Base-by-base conservation (phyloP, 768 basidiomycete genomes). In the Russula sp. region DNA sequence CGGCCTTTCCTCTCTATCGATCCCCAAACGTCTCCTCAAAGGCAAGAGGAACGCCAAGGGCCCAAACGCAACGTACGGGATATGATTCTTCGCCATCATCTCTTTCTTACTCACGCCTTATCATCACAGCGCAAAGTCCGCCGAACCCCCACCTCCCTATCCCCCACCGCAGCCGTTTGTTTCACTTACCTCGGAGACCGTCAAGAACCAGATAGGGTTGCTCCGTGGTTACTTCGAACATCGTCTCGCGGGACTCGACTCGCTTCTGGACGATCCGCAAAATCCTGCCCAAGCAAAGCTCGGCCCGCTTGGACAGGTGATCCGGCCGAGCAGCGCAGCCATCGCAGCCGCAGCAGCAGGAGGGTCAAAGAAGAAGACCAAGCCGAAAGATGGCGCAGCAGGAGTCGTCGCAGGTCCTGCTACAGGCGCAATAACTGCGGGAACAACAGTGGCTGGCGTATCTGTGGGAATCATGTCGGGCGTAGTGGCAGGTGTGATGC, bases 91-190 rank as follows among this genome's bases (percentile, higher is more conserved):
- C 16, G 24, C 55, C 55, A 34, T 10, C 59, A 18, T 50, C 16
- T 57, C 26, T 14, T 5, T 54, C 24, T 18, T 61, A 54, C 42
- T 40, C 42, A 63, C 42, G 10, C 18, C 26, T 18, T 22, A 24
- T 55, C 26, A 16, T 9, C 54, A 55, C 67, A 89, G 86, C 59
- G 79, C 80, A 53, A 86, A 85, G 70, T 85, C 88, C 1, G 82
- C 77, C 26, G 89, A 92, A 73, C 89, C 90, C 0, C 90, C 89
- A 1, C 84, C 84, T 2, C 91, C 89, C 6, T 97, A 88, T 73
- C 91, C 93, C 0, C 90, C 89, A 0, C 95, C 94, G 0, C 88
- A 89, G 0, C 81, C 89, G 0, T 92, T 95, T 71, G 74, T 92
- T 3, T 86, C 85, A 1, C 80, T 98, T 70, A 84, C 82, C 1